These are phyloP conservation scores for Dioscorea alata DNA, from an alignment of 106 monocot genomes.

Conservation along the genomic window DNA sequence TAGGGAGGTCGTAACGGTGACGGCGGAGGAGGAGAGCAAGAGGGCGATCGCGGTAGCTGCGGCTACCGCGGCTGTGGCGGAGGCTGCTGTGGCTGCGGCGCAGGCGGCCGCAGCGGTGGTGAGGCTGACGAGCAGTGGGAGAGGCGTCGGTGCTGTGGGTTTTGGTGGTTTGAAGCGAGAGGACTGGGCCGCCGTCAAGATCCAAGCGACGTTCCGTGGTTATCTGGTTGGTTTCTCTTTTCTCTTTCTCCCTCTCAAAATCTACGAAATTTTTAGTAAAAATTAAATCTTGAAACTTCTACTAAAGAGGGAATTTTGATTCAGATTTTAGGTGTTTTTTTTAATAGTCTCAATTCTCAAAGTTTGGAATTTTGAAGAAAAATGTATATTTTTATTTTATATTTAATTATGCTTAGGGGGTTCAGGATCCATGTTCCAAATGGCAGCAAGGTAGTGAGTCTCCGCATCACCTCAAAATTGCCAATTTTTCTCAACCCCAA, in stretches of 20 bases:
- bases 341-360: too few relatives aligned
- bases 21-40: slow-evolving; percentile 45
- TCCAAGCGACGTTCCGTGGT: slow-evolving; percentile 79
- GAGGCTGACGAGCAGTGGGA: slow-evolving; percentile 64
- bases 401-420: too few relatives aligned
- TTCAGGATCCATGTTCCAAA: too few relatives aligned
- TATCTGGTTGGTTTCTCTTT: slow-evolving; percentile 56
- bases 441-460: too few relatives aligned
- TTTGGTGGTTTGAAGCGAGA: slow-evolving; percentile 18
- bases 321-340: too few relatives aligned
- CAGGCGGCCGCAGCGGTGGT: slow-evolving; percentile 72
- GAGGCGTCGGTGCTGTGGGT: slow-evolving; percentile 8
- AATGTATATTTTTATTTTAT: too few relatives aligned
- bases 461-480: slow-evolving; percentile 31
- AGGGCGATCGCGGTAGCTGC: slow-evolving; percentile 70
- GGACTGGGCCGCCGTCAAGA: slow-evolving; percentile 62
- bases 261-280: too few relatives aligned
- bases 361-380: too few relatives aligned
- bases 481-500: slow-evolving; percentile 12
- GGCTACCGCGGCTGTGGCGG: slow-evolving; percentile 78
- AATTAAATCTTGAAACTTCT: too few relatives aligned
- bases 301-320: too few relatives aligned
- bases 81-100: slow-evolving; percentile 71
- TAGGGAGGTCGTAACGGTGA: slow-evolving; percentile 4
- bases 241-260: background rate